Evolutionary conservation across 352 stramenopile genomes (phyloP), one percentile per base, ranked within the genome.

Genomic region (Pythium plurisporium): DNA sequence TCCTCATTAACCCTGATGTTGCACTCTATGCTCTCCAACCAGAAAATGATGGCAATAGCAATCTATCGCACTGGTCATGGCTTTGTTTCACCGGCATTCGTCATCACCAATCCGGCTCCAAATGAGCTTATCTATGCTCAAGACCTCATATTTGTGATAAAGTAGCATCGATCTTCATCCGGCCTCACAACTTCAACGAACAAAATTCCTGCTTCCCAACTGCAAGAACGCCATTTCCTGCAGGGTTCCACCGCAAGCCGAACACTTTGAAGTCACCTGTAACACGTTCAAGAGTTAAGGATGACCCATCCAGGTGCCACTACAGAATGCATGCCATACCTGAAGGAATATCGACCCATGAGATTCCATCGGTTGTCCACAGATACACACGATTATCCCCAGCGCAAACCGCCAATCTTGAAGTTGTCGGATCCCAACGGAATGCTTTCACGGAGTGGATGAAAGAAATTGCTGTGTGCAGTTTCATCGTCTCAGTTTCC

Each of bases 121-220:
- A 79, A 85, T 43, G 76, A 86, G 23, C 54, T 88, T 9, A 65
- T 92, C 8, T 69, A 71, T 25, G 65, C 76, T 4, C 63, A 86
- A 15, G 82, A 92, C 55, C 55, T 84, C 7, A 59, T 90, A 37
- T 89, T 89, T 66, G 68, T 90, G 22, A 82, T 90, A 20, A 82
- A 74, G 50, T 88, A 71, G 41, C 26, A 10, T n/a, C 29, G n/a
- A 29, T 3, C 29, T 58, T 27, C 8, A 27, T 76, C n/a, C n/a
- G n/a, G n/a, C n/a, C n/a, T n/a, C 62, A 85, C 2, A 91, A 34
- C 33, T 63, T 74, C 37, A 92, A 59, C 23, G 65, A 72, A 56
- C 84, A 91, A 65, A 89, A 94, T 2, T 91, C 74, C 45, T 87
- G 70, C 19, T 79, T 79, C 43, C 64, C 72, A 25, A 91, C 63